Evolutionary conservation across 805 yeast genomes (phyloP).

Genomic region (Yamadazyma phyllophila): DNA sequence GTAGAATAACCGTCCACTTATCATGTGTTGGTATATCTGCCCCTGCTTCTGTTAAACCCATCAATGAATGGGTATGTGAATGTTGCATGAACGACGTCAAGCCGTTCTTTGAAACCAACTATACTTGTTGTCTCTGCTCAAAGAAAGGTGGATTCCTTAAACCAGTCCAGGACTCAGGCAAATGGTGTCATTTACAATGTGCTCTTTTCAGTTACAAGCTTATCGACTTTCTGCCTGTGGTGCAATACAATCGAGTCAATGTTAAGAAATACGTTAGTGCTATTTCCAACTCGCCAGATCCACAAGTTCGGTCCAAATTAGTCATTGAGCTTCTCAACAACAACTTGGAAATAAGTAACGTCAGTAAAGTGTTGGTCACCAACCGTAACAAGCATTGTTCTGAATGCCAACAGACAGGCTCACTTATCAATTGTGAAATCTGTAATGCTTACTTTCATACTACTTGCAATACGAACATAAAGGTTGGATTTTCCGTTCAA

Average conservation of each 20-base stretch:
- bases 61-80: slow-evolving; percentile 73
- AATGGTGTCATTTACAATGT: slow-evolving; percentile 80
- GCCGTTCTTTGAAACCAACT: slow-evolving; percentile 55
- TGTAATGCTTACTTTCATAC: slow-evolving; percentile 47
- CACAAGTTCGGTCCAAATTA: neutral
- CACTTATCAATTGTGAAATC: slow-evolving; percentile 44
- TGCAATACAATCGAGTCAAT: neutral
- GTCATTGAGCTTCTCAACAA: slow-evolving; percentile 8
- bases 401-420: slow-evolving; percentile 33
- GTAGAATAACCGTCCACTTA: slow-evolving; percentile 70
- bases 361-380: slow-evolving; percentile 15
- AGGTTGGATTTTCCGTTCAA: slow-evolving; percentile 50
- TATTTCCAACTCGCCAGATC: neutral
- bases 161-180: slow-evolving; percentile 56
- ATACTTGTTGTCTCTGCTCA: slow-evolving; percentile 66
- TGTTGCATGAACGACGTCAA: slow-evolving; percentile 68
- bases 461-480: slow-evolving; percentile 56
- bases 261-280: neutral
- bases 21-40: slow-evolving; percentile 58
- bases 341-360: slow-evolving; percentile 26
- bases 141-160: slow-evolving; percentile 58
- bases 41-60: slow-evolving; percentile 13
- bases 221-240: slow-evolving; percentile 32
- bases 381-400: neutral
- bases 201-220: slow-evolving; percentile 53